Base-by-base conservation (phyloP, 768 basidiomycete species). In the Tephrocybe sp. region DNA sequence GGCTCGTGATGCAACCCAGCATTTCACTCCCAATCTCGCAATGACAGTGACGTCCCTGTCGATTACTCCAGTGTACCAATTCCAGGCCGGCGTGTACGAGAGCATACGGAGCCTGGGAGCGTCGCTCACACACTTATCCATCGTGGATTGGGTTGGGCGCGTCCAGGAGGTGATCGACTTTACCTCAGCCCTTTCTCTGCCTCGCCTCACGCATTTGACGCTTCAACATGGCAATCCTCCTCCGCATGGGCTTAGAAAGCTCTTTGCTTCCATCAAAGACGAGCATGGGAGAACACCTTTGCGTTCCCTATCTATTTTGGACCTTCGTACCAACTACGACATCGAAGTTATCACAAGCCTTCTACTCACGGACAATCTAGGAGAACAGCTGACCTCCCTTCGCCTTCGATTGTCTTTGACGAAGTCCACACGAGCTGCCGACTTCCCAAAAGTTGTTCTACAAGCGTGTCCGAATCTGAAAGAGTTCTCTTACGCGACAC, bases 401-500 rank as follows among this genome's bases (percentile, higher is more conserved):
- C 37, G 43, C 27, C 43, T 45, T 19, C 38, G 37, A 1, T 29
- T 50, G 15, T 50, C 49, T 33, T 33, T 50, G 36, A 50, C 43
- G 19, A 45, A 34, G 12, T 30, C 43, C 3, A 16, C 30, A 7
- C 44, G 24, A 31, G 43, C 49, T 11, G 38, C 43, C 22, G 43
- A 45, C 16, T 45, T 45, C 30, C 43, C 49, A 3, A 50, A 50
- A 18, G 18, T 50, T 7, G 43, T 45, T 24, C 18, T 50, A 1
- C 37, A 50, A 18, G 42, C 37, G 3, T 50, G 49, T 27, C 49
- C 49, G 18, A 45, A 50, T 19, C 30, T 50, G 3, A 45, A 39
- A n/a, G 49, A 50, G 15, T 50, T 50, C 29, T 50, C 49, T 8
- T 50, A 50, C 6, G 49, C 43, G 18, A 50, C 43, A 25, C 43